A percentile compares a stretch with the other conserved stretches of the same genome.
phyloP scores from a whole-genome alignment of 2,329 filamentous ascomycete species.

The Fusarium austroafricanum region DNA sequence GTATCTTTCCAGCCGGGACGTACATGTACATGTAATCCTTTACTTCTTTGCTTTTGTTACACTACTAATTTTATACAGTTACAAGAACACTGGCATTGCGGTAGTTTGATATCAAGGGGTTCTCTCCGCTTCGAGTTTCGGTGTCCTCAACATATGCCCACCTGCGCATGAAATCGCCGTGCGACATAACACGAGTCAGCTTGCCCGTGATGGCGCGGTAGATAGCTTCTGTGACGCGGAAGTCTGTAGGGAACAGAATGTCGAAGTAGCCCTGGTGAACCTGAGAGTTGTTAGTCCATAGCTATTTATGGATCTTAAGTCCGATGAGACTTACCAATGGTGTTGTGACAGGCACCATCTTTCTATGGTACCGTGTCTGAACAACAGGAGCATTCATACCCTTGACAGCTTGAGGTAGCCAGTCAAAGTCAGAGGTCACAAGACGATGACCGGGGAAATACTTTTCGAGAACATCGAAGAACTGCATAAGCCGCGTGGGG shows the following conservation, averaged over 20 bases:
- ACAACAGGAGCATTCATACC: constrained; percentile 95
- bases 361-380: constrained; percentile 89
- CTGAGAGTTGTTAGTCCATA: constrained; percentile 57
- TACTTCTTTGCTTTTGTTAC: constrained; percentile 4
- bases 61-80: constrained; percentile 70
- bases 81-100: constrained; percentile 94
- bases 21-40: constrained; percentile 11
- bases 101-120: constrained; percentile 92
- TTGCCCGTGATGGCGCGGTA: constrained; percentile 95
- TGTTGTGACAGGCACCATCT: constrained; percentile 89
- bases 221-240: constrained; percentile 87
- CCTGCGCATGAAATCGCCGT: constrained; percentile 89
- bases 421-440: constrained; percentile 90
- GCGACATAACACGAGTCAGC: constrained; percentile 83
- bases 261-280: constrained; percentile 99
- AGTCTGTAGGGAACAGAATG: constrained; percentile 97
- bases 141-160: constrained; percentile 95
- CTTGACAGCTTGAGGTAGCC: constrained; percentile 81
- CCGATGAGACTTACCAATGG: constrained; percentile 75
- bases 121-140: constrained; percentile 89
- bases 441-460: constrained; percentile 93
- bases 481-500: constrained; percentile 93
- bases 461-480: constrained; percentile 89
- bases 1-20: constrained; percentile 15
- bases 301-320: neutral